These are phyloP conservation scores for Limnanthes douglasii DNA, from an alignment of 345 rosid genomes.

Conservation along the genomic window DNA sequence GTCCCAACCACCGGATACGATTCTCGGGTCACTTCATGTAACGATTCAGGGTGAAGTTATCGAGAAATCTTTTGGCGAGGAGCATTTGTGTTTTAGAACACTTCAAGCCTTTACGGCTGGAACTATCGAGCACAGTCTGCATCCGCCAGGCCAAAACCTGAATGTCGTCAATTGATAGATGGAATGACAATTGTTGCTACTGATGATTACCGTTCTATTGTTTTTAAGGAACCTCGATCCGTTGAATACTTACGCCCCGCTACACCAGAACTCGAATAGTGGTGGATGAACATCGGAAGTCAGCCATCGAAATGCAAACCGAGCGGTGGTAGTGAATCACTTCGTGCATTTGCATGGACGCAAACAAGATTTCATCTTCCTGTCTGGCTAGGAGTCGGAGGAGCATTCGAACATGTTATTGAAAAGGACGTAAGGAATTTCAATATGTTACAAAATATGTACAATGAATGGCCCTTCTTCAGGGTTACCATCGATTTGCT, in stretches of 20 bases:
- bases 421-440: slow-evolving; percentile 61
- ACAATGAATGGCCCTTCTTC: slow-evolving; percentile 90
- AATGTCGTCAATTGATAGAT: slow-evolving; percentile 86
- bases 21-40: slow-evolving; percentile 86
- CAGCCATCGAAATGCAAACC: slow-evolving; percentile 93
- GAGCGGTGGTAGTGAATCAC: slow-evolving; percentile 94
- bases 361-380: slow-evolving; percentile 99
- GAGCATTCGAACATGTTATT: slow-evolving; percentile 53
- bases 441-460: slow-evolving; percentile 77
- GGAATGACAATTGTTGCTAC: slow-evolving; percentile 90
- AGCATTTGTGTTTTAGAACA: slow-evolving; percentile 86
- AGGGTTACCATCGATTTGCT: slow-evolving; percentile 91
- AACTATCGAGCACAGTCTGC: slow-evolving; percentile 94
- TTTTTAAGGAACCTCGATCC: slow-evolving; percentile 83
- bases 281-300: slow-evolving; percentile 98
- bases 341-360: slow-evolving; percentile 99
- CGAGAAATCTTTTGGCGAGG: slow-evolving; percentile 93
- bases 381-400: slow-evolving; percentile 97
- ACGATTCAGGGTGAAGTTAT: slow-evolving; percentile 98
- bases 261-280: slow-evolving; percentile 94
- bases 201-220: slow-evolving; percentile 76
- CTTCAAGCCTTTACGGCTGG: slow-evolving; percentile 94
- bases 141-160: slow-evolving; percentile 85
- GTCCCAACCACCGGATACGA: slow-evolving; percentile 98
- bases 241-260: slow-evolving; percentile 98